phyloP scores from a whole-genome alignment of 345 rosid genomes.

The Sapria himalayana region DNA sequence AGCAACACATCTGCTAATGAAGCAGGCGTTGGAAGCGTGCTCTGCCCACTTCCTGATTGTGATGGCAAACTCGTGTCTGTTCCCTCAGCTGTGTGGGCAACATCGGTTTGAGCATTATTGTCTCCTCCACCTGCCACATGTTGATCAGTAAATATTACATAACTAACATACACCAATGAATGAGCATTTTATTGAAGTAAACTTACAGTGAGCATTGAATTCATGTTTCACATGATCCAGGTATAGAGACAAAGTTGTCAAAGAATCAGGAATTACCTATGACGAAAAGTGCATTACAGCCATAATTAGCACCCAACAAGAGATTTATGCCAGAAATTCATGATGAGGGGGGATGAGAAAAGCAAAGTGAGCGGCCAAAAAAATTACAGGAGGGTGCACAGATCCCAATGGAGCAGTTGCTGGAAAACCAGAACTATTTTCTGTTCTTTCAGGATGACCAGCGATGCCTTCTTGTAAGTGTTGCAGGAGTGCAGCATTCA shows the following conservation, averaged over 20 bases:
- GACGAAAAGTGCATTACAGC: constrained; percentile 1
- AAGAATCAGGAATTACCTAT: constrained; percentile 47
- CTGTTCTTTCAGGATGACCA: constrained; percentile 20
- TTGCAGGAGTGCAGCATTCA: constrained; percentile 17
- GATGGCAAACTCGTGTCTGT: constrained; percentile 16
- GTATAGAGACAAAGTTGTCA: constrained; percentile 47
- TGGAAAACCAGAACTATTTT: constrained; percentile 41
- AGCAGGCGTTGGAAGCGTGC: constrained; percentile 53
- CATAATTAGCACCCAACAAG: constrained; percentile 6
- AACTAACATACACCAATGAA: constrained; percentile 9
- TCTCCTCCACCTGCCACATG: constrained; percentile 28
- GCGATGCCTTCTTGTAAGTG: constrained; percentile 22
- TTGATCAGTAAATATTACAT: too few species aligned
- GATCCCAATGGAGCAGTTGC: constrained; percentile 28
- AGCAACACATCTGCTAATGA: constrained; percentile 38
- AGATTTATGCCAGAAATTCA: constrained; percentile 1
- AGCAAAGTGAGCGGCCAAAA: constrained; percentile 5
- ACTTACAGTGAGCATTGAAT: constrained; percentile 31
- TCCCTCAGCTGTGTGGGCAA: constrained; percentile 12
- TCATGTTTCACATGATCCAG: constrained; percentile 27
- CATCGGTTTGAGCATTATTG: constrained; percentile 14
- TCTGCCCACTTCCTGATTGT: constrained; percentile 14
- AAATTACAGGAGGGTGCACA: constrained; percentile 39
- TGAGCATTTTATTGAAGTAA: constrained; percentile 1
- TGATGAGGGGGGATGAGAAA: background rate